Evolutionary conservation across 371 early-diverging fungal genomes (phyloP).

Genomic region (Nematocida ausubeli): DNA sequence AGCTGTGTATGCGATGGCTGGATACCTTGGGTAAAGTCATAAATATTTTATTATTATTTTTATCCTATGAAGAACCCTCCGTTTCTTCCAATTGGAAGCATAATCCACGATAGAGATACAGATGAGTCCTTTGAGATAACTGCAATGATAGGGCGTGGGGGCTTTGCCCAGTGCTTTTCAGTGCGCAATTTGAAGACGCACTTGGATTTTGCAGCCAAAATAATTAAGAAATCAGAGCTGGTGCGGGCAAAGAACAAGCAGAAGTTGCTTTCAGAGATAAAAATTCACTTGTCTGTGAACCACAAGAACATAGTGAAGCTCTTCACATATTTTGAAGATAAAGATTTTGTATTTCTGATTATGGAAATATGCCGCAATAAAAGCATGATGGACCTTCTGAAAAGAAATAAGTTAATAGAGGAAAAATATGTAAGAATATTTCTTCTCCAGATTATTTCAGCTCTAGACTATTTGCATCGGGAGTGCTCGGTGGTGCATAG

Average conservation of each 20-base stretch:
- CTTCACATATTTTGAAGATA: slow-evolving; percentile 78
- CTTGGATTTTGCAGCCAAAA: slow-evolving; percentile 74
- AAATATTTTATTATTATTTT: slow-evolving; percentile 55
- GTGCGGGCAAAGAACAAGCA: slow-evolving; percentile 58
- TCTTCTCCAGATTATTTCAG: slow-evolving; percentile 76
- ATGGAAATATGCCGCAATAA: slow-evolving; percentile 84
- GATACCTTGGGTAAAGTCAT: too few relatives aligned
- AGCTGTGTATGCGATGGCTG: too few relatives aligned
- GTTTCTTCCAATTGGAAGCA: slow-evolving; percentile 55
- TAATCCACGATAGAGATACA: slow-evolving; percentile 56
- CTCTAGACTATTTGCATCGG: slow-evolving; percentile 78
- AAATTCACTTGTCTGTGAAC: slow-evolving; percentile 74
- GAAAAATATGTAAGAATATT: slow-evolving; percentile 82
- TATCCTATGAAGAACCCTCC: slow-evolving; percentile 49
- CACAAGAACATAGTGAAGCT: slow-evolving; percentile 82
- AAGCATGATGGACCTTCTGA: slow-evolving; percentile 78
- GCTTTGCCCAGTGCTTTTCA: slow-evolving; percentile 75
- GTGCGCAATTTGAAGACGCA: slow-evolving; percentile 70
- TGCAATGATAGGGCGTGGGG: slow-evolving; percentile 72
- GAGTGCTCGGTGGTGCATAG: slow-evolving; percentile 81
- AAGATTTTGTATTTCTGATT: slow-evolving; percentile 79
- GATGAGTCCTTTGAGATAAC: slow-evolving; percentile 56
- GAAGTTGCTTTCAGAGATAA: slow-evolving; percentile 75
- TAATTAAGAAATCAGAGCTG: slow-evolving; percentile 69
- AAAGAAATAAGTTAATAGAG: slow-evolving; percentile 73